Percentiles rank a stretch among this genome's conserved stretches.
Evolutionary conservation across 495 filamentous ascomycete species (phyloP).

Genomic region (Astrocystis sublimbata): DNA sequence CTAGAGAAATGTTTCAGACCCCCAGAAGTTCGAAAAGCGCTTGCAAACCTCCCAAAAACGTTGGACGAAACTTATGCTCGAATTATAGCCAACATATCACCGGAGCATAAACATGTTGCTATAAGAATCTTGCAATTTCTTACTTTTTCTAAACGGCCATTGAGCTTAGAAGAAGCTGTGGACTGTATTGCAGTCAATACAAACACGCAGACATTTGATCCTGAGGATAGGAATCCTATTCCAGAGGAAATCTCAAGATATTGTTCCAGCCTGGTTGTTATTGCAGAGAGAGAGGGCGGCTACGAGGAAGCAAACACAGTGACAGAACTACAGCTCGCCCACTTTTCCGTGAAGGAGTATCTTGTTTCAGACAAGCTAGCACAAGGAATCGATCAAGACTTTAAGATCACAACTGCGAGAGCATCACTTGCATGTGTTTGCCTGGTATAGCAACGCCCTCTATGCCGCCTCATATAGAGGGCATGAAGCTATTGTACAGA

Average conservation of each 20-base stretch:
- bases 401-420: not conserved
- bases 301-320: not conserved
- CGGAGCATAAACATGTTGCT: not conserved
- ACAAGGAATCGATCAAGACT: not conserved
- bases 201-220: not conserved
- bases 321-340: not conserved
- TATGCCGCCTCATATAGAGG: slow-evolving; percentile 23
- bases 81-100: not conserved
- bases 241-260: not conserved
- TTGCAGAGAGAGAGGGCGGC: not conserved
- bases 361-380: not conserved
- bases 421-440: not conserved
- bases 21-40: not conserved
- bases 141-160: not conserved
- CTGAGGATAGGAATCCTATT: not conserved
- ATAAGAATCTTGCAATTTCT: not conserved
- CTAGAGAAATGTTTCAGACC: not conserved
- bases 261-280: not conserved
- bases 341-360: not conserved
- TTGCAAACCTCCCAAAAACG: not conserved
- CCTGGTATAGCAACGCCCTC: slow-evolving; percentile 19
- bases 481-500: slow-evolving; percentile 23
- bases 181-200: not conserved
- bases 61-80: not conserved
- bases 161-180: not conserved